phyloP scores from a whole-genome alignment of 2,329 filamentous ascomycete genomes.

The Hypoxylon sp. region DNA sequence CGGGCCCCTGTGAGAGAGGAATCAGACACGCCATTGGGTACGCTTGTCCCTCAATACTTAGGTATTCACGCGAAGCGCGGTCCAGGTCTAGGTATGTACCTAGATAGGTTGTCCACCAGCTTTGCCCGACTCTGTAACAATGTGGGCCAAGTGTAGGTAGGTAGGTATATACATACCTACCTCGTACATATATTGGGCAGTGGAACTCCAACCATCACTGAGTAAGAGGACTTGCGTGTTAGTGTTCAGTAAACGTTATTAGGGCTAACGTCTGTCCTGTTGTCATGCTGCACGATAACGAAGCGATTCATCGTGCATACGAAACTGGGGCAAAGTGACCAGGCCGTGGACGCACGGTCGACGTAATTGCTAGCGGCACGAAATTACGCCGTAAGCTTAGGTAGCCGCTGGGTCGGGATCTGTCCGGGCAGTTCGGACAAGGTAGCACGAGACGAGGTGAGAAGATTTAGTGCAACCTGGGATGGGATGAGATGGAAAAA shows the following conservation, averaged over 20 bases:
- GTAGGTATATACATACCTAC: neutral
- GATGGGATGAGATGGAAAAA: constrained; percentile 19
- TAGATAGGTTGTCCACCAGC: constrained; percentile 18
- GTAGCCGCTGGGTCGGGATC: constrained; percentile 37
- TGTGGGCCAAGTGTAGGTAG: neutral
- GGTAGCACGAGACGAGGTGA: constrained; percentile 34
- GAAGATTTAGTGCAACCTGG: constrained; percentile 22
- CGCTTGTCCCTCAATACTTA: constrained; percentile 7
- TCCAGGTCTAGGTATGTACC: constrained; percentile 9
- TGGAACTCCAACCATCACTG: constrained; percentile 11
- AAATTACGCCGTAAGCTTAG: constrained; percentile 45
- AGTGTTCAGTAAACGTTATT: constrained; percentile 11
- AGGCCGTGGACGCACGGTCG: constrained; percentile 25
- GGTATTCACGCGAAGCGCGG: constrained; percentile 33
- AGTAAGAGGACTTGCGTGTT: constrained; percentile 12
- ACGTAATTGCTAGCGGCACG: constrained; percentile 33
- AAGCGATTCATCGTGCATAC: constrained; percentile 43
- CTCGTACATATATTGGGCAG: constrained; percentile 16
- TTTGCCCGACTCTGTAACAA: constrained; percentile 22
- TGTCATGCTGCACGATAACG: constrained; percentile 43
- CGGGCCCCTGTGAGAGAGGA: constrained; percentile 18
- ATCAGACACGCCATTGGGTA: constrained; percentile 31
- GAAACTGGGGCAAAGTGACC: constrained; percentile 37
- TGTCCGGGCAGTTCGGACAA: constrained; percentile 37
- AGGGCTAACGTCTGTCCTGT: constrained; percentile 28